Base-by-base conservation (phyloP, 2,329 filamentous ascomycete genomes). In the Pseudogymnoascus sp. region DNA sequence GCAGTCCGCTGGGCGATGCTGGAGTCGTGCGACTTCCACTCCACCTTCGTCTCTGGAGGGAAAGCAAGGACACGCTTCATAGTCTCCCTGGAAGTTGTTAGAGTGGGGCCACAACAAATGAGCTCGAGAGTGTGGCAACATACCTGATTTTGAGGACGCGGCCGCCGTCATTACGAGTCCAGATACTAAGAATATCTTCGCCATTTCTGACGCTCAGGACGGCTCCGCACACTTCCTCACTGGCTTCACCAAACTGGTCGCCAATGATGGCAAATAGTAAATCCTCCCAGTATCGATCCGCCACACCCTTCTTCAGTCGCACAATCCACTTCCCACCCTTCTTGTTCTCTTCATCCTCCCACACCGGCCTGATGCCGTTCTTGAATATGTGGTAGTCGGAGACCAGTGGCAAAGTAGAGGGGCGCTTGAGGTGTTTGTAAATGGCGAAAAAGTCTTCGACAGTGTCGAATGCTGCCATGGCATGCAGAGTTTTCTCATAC, bases 381-480 rank as follows among this genome's bases (percentile, higher is more conserved):
- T 95, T 96, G 81, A 99, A 99, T 65, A 99, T 88, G 75, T 99
- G 95, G 74, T 97, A 99, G 77, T 99, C 95, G 23, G 93, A 97
- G 31, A 97, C 93, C 3, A 93, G 88, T 5, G 93, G 93, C 64
- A 99, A 81, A 36, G 84, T 80, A 37, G 93, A 97, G 2, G 96
- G 95, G 28, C 90, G 86, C 78, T 96, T 96, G 59, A 99, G 82
- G 75, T 97, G 92, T 62, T 84, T 81, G 74, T 96, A 97, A 38
- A 96, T 87, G 59, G 85, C 82, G 86, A 92, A 97, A 74, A 99
- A 97, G 65, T 95, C 90, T 77, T 97, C 92, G 60, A 85, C 91
- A 5, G 90, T 91, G 65, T 84, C 83, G 72, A 96, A 90, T 63
- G 84, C 84, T 70, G 91, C 93, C 72, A 97, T 86, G 40, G 92